Percentiles rank a stretch among this genome's conserved stretches.
These are phyloP conservation scores for Erodium texanum DNA, from an alignment of 441 rosid genomes.

Conservation along the genomic window DNA sequence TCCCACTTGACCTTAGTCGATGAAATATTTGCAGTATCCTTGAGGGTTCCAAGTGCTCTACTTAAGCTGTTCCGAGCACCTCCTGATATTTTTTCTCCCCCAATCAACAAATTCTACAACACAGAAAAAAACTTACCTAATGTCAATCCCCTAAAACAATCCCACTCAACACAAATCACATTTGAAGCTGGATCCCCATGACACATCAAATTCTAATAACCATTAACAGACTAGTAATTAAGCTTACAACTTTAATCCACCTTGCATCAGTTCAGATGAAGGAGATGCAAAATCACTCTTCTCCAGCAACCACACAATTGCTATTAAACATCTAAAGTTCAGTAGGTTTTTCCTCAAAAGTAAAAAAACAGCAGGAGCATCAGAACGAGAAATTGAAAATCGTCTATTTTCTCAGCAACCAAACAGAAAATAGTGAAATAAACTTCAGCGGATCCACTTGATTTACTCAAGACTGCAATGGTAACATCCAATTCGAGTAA, in stretches of 20 bases:
- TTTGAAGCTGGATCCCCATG: neutral
- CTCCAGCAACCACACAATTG: too few relatives aligned
- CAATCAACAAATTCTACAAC: neutral
- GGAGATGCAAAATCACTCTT: too few relatives aligned
- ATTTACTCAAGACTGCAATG: too few relatives aligned
- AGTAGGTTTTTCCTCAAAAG: too few relatives aligned
- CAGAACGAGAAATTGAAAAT: neutral
- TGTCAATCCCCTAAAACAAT: neutral
- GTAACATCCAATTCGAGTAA: too few relatives aligned
- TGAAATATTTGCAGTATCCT: neutral
- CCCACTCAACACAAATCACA: neutral
- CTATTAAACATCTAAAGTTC: too few relatives aligned
- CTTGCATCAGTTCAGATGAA: too few relatives aligned
- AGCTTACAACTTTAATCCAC: too few relatives aligned
- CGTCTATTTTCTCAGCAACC: neutral
- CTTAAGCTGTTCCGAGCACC: constrained; percentile 1
- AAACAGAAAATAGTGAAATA: neutral
- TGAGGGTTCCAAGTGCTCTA: constrained; percentile 1
- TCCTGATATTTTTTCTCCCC: neutral
- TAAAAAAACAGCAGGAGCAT: neutral
- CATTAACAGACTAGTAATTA: too few relatives aligned
- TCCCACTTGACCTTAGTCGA: neutral
- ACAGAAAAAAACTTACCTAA: neutral
- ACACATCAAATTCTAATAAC: too few relatives aligned
- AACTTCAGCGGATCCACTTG: neutral